Percentiles rank a stretch among this genome's conserved stretches.
Conservation (phyloP, 495 filamentous ascomycete genomes). For the Aspergillus biplanus region DNA sequence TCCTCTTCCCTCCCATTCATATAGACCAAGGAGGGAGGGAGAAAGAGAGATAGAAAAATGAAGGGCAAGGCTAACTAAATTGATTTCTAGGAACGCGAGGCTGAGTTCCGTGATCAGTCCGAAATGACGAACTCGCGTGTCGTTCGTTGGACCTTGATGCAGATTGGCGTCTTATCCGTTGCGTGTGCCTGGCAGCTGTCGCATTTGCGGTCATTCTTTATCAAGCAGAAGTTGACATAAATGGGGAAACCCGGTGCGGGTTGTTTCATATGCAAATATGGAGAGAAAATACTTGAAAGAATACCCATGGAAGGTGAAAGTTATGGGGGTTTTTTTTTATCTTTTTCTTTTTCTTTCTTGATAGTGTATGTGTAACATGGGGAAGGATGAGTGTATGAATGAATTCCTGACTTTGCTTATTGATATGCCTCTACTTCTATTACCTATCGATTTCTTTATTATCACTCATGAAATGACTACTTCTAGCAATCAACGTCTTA, state of each 20-base stretch:
- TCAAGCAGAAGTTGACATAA: conserved; percentile 96
- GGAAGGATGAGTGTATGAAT: conserved; percentile 5
- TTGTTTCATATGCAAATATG: no score
- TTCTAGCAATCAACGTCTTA: background rate
- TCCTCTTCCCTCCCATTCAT: background rate
- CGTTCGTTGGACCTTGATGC: conserved; percentile 90
- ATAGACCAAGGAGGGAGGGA: background rate
- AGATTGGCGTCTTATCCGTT: conserved; percentile 82
- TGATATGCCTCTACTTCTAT: conserved; percentile 17
- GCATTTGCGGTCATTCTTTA: conserved; percentile 95
- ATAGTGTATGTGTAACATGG: background rate
- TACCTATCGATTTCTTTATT: conserved; percentile 12
- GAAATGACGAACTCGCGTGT: conserved; percentile 92
- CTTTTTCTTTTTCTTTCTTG: background rate
- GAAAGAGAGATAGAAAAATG: background rate
- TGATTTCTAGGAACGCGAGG: conserved; percentile 82
- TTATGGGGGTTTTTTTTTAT: background rate
- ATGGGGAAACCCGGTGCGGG: background rate
- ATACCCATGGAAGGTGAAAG: background rate
- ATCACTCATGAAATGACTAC: conserved; percentile 11
- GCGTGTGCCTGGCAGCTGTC: conserved; percentile 98
- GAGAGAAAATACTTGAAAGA: background rate
- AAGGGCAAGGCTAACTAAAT: background rate
- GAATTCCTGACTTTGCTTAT: conserved; percentile 16
- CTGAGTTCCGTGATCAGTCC: conserved; percentile 96